Evolutionary conservation across 2,329 filamentous ascomycete species (phyloP), one percentile per base, ranked within the genome.

Genomic region (Exophiala xenobiotica): DNA sequence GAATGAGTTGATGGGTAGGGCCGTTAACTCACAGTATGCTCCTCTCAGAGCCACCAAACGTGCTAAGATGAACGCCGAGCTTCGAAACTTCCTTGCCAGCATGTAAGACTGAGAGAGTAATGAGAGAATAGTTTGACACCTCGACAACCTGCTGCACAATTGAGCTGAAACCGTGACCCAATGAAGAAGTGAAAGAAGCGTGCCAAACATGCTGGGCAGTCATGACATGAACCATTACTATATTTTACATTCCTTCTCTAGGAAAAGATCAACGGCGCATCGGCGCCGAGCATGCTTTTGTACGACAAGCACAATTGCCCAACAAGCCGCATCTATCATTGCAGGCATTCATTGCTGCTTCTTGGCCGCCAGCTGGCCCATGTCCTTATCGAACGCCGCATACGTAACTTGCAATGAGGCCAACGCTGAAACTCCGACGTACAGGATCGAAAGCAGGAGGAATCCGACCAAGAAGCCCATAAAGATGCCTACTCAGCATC

Each of bases 361-460:
- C 51, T 58, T 61, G 9, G 33, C 43, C 4, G 56, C 55, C 5
- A 60, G 78, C n/a, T 90, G 88, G 0, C 90, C 89, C 78, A 90
- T 95, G 63, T 96, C 92, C 77, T 96, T 96, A 68, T 95, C 92
- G 67, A 97, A 99, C 1, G 93, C 90, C 57, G 88, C 90, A 69
- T 97, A 97, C 1, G 89, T 88, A 23, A 97, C 89, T 68, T 96
- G 79, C 14, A 99, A 78, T 61, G 89, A 92, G 5, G 81, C 76
- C 9, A 97, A 77, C 11, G 88, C 90, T 53, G 72, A 81, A 49
- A 97, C 73, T 11, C 87, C 93, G 50, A 91, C 85, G 60, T 86
- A 85, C 4, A 96, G 75, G 60, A 97, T 91, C 22, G 81, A 74
- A 54, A 95, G 71, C 42, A 96, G 78, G 31, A 96, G 68, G 14